phyloP scores from a whole-genome alignment of 208 protist genomes.

The Vickermania spadyakhi region DNA sequence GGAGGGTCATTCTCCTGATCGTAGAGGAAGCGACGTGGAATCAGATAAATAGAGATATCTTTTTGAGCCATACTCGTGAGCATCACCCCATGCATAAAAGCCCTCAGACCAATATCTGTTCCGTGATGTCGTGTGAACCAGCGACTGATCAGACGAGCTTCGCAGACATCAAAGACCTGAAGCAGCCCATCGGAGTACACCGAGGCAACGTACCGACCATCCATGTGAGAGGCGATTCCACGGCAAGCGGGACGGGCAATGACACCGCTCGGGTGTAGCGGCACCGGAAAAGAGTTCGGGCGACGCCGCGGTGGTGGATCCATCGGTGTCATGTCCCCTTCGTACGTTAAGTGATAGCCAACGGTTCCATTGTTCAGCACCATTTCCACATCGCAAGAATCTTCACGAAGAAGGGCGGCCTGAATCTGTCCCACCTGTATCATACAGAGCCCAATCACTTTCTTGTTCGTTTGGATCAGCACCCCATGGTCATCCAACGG shows the following conservation, averaged over 20 bases:
- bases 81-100: not conserved
- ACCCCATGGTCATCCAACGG: not conserved
- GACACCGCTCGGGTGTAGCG: not conserved
- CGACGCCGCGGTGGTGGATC: not conserved
- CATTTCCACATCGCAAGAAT: not conserved
- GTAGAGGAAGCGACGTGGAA: slow-evolving; percentile 1
- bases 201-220: slow-evolving; percentile 23
- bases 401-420: not conserved
- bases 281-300: not conserved
- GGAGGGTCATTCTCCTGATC: not conserved
- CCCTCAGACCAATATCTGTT: not conserved
- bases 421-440: not conserved
- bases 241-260: not conserved
- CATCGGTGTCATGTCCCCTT: not conserved
- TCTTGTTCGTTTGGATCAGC: not conserved
- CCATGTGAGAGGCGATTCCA: slow-evolving; percentile 8
- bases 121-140: not conserved
- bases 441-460: not conserved
- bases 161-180: slow-evolving; percentile 58
- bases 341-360: not conserved
- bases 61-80: not conserved
- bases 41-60: not conserved
- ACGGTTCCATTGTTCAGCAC: not conserved
- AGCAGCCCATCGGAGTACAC: slow-evolving; percentile 62
- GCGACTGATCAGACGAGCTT: not conserved